Evolutionary conservation across 2,329 filamentous ascomycete genomes (phyloP).

Genomic region (Arthrinium phaeospermum): DNA sequence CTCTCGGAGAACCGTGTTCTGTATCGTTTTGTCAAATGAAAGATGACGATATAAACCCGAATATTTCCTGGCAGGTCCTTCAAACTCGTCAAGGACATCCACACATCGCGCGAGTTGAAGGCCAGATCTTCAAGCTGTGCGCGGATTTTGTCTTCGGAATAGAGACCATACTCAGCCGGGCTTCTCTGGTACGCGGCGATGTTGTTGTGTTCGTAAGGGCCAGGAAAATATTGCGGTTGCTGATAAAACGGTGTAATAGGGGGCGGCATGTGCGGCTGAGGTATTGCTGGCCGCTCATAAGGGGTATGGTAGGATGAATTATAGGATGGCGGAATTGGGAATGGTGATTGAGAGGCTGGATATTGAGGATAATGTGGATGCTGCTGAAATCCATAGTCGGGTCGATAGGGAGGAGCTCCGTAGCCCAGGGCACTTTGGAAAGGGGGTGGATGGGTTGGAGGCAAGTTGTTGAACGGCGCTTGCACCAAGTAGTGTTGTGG

Average conservation of each 20-base stretch:
- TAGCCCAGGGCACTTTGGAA: too few relatives aligned
- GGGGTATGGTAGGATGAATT: background rate
- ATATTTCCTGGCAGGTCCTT: constrained; percentile 67
- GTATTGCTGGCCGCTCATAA: background rate
- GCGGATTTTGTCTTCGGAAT: constrained; percentile 47
- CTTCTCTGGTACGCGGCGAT: background rate
- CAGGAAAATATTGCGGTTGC: background rate
- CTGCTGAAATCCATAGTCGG: background rate
- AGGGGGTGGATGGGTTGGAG: background rate
- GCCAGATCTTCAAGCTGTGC: constrained; percentile 59
- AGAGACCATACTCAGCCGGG: constrained; percentile 21
- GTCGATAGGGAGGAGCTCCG: constrained; percentile 1
- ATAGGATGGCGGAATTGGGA: background rate
- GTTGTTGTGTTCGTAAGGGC: constrained; percentile 23
- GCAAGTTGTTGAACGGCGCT: background rate
- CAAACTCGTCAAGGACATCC: constrained; percentile 64
- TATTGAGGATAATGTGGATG: background rate
- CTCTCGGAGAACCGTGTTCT: constrained; percentile 61
- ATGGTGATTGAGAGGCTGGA: background rate
- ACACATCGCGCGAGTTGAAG: constrained; percentile 63
- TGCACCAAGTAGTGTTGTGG: background rate
- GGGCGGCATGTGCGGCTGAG: background rate
- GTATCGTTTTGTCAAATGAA: constrained; percentile 66
- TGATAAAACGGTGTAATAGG: background rate
- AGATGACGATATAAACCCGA: constrained; percentile 67